Percentiles rank a stretch among this genome's conserved stretches.
phyloP scores from a whole-genome alignment of 2,329 filamentous ascomycete genomes.

The Alternaria sp. region DNA sequence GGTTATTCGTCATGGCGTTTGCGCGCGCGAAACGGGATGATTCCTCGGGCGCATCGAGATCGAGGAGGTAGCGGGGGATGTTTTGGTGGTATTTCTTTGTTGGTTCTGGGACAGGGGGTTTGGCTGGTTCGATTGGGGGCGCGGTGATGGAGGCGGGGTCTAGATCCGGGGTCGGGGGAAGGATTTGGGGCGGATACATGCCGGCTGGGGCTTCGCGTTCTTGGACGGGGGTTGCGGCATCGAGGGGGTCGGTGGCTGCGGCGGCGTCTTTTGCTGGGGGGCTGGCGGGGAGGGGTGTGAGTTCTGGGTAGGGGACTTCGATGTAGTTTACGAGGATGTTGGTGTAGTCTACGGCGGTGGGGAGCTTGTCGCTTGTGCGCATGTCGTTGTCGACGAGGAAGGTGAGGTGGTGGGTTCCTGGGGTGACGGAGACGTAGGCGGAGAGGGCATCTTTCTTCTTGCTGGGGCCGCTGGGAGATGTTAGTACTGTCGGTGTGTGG shows the following conservation, averaged over 20 bases:
- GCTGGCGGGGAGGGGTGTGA: slow-evolving; percentile 46
- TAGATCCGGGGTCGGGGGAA: slow-evolving; percentile 51
- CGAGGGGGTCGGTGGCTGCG: slow-evolving; percentile 17
- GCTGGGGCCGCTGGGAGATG: slow-evolving; percentile 47
- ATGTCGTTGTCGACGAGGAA: slow-evolving; percentile 95
- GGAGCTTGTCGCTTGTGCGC: slow-evolving; percentile 83
- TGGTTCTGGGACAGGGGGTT: slow-evolving; percentile 30
- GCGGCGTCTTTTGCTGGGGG: slow-evolving; percentile 13
- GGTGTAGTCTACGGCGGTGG: slow-evolving; percentile 95
- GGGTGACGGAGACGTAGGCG: slow-evolving; percentile 80
- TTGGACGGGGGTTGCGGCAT: slow-evolving; percentile 32
- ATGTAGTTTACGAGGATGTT: slow-evolving; percentile 99
- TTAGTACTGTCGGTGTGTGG: slow-evolving; percentile 38
- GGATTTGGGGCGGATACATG: slow-evolving; percentile 45
- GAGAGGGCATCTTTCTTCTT: slow-evolving; percentile 67
- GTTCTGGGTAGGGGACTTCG: slow-evolving; percentile 82
- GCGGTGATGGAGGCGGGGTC: slow-evolving; percentile 28
- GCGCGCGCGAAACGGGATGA: slow-evolving; percentile 76
- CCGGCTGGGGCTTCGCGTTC: slow-evolving; percentile 33
- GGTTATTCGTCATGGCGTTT: slow-evolving; percentile 74
- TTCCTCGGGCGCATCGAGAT: slow-evolving; percentile 86
- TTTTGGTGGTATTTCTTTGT: slow-evolving; percentile 69
- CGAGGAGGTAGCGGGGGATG: slow-evolving; percentile 83
- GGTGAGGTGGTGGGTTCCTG: slow-evolving; percentile 94
- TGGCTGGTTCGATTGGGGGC: slow-evolving; percentile 32